Conservation (phyloP, 2,329 filamentous ascomycete genomes). For the Gaeumannomyces sp. region DNA sequence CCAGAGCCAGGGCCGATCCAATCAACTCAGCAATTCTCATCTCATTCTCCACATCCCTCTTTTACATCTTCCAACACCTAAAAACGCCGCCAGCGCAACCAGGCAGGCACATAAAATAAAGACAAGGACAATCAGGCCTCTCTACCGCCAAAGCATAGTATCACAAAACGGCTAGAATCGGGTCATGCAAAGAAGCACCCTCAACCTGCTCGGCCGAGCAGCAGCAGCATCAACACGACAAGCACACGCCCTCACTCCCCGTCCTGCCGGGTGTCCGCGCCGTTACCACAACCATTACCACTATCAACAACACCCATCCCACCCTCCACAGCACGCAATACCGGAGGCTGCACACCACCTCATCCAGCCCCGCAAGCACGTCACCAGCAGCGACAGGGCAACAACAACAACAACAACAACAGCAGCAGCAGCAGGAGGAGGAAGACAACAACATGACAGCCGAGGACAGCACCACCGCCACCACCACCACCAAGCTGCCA, state of each 20-base stretch:
- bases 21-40: not conserved
- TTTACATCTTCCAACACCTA: too few relatives aligned
- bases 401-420: too few relatives aligned
- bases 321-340: not conserved
- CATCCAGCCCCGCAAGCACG: constrained; percentile 5
- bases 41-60: not conserved
- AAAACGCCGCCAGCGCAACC: not conserved
- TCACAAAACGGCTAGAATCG: not conserved
- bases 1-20: not conserved
- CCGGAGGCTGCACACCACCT: not conserved
- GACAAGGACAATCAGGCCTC: not conserved
- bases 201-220: constrained; percentile 4
- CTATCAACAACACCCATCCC: not conserved
- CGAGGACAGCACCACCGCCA: not conserved
- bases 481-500: not conserved
- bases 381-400: not conserved
- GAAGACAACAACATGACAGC: not conserved
- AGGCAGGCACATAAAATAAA: not conserved
- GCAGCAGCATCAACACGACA: not conserved
- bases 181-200: not conserved
- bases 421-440: too few relatives aligned
- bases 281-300: not conserved
- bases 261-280: not conserved
- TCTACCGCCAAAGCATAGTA: not conserved
- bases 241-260: too few relatives aligned